Evolutionary conservation across 441 rosid species (phyloP).

Genomic region (Manihot esculenta): DNA sequence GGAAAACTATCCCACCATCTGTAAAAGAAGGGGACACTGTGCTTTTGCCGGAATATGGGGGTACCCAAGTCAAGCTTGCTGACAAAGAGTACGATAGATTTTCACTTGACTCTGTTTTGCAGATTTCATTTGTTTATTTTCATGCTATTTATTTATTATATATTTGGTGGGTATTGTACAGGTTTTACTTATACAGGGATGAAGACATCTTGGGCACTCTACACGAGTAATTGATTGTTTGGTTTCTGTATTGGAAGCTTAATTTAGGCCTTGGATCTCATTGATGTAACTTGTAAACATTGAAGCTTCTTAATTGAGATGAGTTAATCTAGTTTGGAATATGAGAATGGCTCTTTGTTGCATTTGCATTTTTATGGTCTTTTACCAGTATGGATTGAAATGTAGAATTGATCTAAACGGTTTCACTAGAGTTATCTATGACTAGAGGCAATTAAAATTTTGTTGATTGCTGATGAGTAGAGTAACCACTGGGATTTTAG

Average conservation of each 20-base stretch:
- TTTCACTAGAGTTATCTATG: too few relatives aligned
- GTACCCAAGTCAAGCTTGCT: slow-evolving; percentile 67
- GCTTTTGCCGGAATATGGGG: slow-evolving; percentile 70
- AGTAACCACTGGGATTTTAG: too few relatives aligned
- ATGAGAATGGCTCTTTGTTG: not conserved
- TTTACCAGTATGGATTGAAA: not conserved
- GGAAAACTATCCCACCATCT: slow-evolving; percentile 48
- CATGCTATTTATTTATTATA: not conserved
- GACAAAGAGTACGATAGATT: slow-evolving; percentile 60
- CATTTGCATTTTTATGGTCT: not conserved
- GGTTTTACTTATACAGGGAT: slow-evolving; percentile 65
- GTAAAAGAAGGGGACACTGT: slow-evolving; percentile 81
- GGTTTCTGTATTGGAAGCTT: not conserved
- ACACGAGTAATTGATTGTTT: slow-evolving; percentile 41
- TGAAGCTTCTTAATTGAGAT: slow-evolving; percentile 1
- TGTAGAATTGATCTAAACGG: too few relatives aligned
- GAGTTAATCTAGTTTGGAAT: not conserved
- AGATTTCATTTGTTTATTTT: not conserved
- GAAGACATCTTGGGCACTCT: slow-evolving; percentile 79
- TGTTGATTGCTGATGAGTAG: too few relatives aligned
- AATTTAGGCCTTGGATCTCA: slow-evolving; percentile 2
- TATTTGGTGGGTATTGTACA: slow-evolving; percentile 22
- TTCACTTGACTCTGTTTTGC: not conserved
- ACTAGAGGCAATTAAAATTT: too few relatives aligned
- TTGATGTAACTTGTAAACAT: slow-evolving; percentile 17